These are phyloP conservation scores for Candida mesenterica DNA, from an alignment of 1,139 yeast genomes.

Conservation along the genomic window DNA sequence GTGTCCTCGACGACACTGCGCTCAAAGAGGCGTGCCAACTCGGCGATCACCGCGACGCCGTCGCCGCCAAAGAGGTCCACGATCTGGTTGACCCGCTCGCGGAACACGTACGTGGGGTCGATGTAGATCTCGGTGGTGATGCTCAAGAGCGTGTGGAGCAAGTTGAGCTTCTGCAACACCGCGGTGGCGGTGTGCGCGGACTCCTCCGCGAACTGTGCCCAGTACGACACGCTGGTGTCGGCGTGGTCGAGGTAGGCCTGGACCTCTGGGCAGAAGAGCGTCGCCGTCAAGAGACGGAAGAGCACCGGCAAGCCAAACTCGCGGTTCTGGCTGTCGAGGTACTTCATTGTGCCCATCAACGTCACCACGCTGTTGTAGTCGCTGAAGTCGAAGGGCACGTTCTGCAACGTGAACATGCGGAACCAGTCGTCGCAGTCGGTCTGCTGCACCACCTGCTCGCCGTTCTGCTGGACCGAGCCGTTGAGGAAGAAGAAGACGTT, in stretches of 20 bases:
- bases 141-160: constrained; percentile 40
- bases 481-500: constrained; percentile 47
- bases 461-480: constrained; percentile 45
- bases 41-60: constrained; percentile 21
- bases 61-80: constrained; percentile 43
- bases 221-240: constrained; percentile 17
- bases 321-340: constrained; percentile 55
- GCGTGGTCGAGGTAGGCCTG: constrained; percentile 13
- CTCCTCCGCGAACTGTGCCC: constrained; percentile 25
- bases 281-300: constrained; percentile 13
- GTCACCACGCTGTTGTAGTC: constrained; percentile 55
- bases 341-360: constrained; percentile 51
- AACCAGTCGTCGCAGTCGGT: constrained; percentile 48
- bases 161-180: constrained; percentile 33
- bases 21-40: constrained; percentile 45
- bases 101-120: constrained; percentile 48
- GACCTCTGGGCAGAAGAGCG: constrained; percentile 11
- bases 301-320: constrained; percentile 45
- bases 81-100: constrained; percentile 48
- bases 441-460: constrained; percentile 38
- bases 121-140: constrained; percentile 54
- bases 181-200: constrained; percentile 29
- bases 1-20: constrained; percentile 59
- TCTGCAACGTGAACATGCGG: constrained; percentile 39
- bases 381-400: constrained; percentile 62